Base-by-base conservation (phyloP, 1,139 yeast genomes). In the Pichia kudriavzevii region DNA sequence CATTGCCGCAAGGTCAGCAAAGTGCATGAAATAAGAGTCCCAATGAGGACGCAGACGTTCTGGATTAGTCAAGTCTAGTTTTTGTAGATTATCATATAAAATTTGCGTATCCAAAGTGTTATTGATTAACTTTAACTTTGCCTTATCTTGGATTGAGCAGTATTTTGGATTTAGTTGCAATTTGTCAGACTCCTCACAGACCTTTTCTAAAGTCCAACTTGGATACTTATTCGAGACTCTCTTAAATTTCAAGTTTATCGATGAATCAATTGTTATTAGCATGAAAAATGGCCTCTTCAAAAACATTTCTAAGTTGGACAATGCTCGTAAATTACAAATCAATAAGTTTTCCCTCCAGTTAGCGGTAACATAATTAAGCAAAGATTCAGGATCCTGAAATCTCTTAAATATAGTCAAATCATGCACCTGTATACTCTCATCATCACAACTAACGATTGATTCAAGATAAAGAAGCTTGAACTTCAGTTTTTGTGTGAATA, bases 21-120 rank as follows among this genome's bases (percentile, higher is more conserved):
- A 62, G 31, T 79, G 66, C 97, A 91, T 91, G 56, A 91, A 91
- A 55, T 91, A 91, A 1, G 91, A 72, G 56, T 91, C 98, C 99
- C 99, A 91, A 4, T 79, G 72, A 1, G 99, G 99, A 37, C 99
- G 67, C 34, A 88, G 63, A 20, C 97, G 69, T 10, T 81, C 61
- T 5, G 52, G 53, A 48, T 82, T 77, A 17, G 64, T 44, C 25
- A 85, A 55, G 43, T 79, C 65, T 31, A 84, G 59, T 31, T 67
- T 69, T 10, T 69, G 62, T 10, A 84, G 63, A 40, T 31, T 19
- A 3, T 28, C 8, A n/a, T 10, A 26, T n/a, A 41, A 15, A 4
- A 39, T 27, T 7, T 33, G 21, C 2, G 18, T 18, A 19, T 71
- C 70, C 3, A 61, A 60, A 42, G 69, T 67, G 7, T 78, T 69